Base-by-base conservation (phyloP, 2,329 filamentous ascomycete species). In the Cladosporium sp. region DNA sequence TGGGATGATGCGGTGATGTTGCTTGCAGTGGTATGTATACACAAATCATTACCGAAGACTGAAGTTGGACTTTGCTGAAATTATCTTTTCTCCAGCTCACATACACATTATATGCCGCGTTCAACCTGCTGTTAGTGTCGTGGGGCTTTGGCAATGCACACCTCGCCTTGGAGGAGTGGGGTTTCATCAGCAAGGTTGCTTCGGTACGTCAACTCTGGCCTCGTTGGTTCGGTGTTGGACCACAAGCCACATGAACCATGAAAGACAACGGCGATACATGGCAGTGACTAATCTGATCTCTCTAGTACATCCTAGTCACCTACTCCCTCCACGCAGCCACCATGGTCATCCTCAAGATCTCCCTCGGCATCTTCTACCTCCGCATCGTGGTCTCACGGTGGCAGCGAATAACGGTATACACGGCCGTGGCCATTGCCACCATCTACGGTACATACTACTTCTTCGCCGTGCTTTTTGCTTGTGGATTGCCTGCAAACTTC, bases 1-100 rank as follows among this genome's bases (percentile, higher is more conserved):
- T 76, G 74, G 72, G 77, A 80, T 58, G 77, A 80, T 64, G 67
- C 64, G 14, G 67, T 70, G 2, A 75, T 78, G 68, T 61, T 77
- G 4, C 51, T 76, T 14, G 72, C 76, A 7, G 66, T 68, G 30
- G 75, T 77, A 66, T 52, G 69, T 61, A 40, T 17, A 11, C 5
- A n/a, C n/a, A n/a, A n/a, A n/a, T 20, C 8, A n/a, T 55, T n/a
- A n/a, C n/a, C n/a, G n/a, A n/a, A n/a, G n/a, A n/a, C n/a, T n/a
- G n/a, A n/a, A n/a, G n/a, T n/a, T n/a, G n/a, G n/a, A n/a, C n/a
- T n/a, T n/a, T 37, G 51, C 63, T 63, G 49, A 64, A 39, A 8
- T 3, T 30, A 3, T 39, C 14, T 14, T 7, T 9, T n/a, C 3
- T 38, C 22, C 14, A 49, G 37, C 14, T 54, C 5, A 38, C 54